phyloP scores from a whole-genome alignment of 1,139 yeast species.

The Zhuliangozyma parablackwelliae region DNA sequence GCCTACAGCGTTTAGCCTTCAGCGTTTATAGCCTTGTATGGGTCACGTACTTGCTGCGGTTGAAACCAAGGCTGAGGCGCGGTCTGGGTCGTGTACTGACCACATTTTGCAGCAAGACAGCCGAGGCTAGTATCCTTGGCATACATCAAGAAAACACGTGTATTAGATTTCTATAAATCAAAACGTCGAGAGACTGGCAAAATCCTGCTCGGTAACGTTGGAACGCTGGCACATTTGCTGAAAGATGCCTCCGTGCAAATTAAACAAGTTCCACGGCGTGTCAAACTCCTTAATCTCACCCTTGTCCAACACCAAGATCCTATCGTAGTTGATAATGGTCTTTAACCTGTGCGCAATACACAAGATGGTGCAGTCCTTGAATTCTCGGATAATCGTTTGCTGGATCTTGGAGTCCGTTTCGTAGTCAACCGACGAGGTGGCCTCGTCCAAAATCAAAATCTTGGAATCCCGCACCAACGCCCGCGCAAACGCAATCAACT shows the following conservation, averaged over 20 bases:
- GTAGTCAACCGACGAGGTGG: constrained; percentile 41
- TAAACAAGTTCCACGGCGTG: constrained; percentile 36
- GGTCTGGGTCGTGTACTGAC: too few relatives aligned
- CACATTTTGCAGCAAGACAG: too few relatives aligned
- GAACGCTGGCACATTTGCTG: constrained; percentile 60
- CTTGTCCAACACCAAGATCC: constrained; percentile 36
- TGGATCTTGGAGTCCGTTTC: constrained; percentile 42
- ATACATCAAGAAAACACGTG: too few relatives aligned
- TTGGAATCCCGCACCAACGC: constrained; percentile 37
- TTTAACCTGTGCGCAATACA: constrained; percentile 42
- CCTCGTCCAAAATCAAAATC: constrained; percentile 38
- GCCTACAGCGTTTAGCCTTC: too few relatives aligned
- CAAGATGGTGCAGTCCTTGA: constrained; percentile 33
- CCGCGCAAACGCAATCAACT: constrained; percentile 38
- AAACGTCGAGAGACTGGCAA: constrained; percentile 4
- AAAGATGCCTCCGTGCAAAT: constrained; percentile 22
- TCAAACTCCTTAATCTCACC: constrained; percentile 63
- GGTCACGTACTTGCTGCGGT: too few relatives aligned
- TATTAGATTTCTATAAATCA: too few relatives aligned
- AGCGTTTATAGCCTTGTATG: too few relatives aligned
- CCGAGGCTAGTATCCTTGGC: too few relatives aligned
- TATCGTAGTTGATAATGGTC: constrained; percentile 35
- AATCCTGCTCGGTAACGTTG: constrained; percentile 33
- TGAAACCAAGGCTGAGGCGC: too few relatives aligned
- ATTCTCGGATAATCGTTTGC: constrained; percentile 29